Evolutionary conservation across 371 early-diverging fungal species (phyloP).

Genomic region (Umbelopsis sp.): DNA sequence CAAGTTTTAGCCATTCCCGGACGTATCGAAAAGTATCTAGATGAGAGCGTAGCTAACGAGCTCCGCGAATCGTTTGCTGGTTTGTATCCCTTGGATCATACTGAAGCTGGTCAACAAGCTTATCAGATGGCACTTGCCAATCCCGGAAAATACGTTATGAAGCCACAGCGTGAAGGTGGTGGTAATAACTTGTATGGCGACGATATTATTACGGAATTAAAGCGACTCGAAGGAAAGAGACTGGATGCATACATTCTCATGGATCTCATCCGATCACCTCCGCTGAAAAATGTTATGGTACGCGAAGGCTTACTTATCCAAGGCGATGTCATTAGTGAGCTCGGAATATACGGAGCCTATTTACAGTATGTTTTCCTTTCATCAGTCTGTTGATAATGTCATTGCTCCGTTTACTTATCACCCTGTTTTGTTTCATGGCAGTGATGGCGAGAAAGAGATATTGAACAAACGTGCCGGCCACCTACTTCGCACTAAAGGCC

Average conservation of each 20-base stretch:
- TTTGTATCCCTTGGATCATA: conserved; percentile 84
- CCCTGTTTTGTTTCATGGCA: conserved; percentile 25
- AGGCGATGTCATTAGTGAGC: conserved; percentile 85
- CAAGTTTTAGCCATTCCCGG: conserved; percentile 87
- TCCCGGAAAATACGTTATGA: conserved; percentile 82
- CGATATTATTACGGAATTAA: conserved; percentile 72
- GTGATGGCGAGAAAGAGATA: conserved; percentile 61
- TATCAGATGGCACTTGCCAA: conserved; percentile 65
- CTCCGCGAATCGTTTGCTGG: conserved; percentile 88
- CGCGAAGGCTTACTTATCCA: conserved; percentile 76
- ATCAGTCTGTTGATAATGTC: background rate
- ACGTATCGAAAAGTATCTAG: conserved; percentile 75
- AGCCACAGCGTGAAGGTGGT: conserved; percentile 98
- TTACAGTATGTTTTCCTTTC: conserved; percentile 57
- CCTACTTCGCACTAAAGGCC: conserved; percentile 90
- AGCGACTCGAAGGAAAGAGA: conserved; percentile 57
- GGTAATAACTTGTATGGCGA: conserved; percentile 94
- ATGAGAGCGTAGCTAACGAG: conserved; percentile 53
- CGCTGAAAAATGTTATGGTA: conserved; percentile 76
- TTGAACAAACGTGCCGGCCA: conserved; percentile 89
- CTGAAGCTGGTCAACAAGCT: conserved; percentile 70
- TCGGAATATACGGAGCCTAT: conserved; percentile 93
- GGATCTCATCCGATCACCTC: conserved; percentile 88
- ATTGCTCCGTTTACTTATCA: background rate
- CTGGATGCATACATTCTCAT: conserved; percentile 88